Evolutionary conservation across 805 yeast species (phyloP), one percentile per base, ranked within the genome.

Genomic region (Barnettozyma vustinii): DNA sequence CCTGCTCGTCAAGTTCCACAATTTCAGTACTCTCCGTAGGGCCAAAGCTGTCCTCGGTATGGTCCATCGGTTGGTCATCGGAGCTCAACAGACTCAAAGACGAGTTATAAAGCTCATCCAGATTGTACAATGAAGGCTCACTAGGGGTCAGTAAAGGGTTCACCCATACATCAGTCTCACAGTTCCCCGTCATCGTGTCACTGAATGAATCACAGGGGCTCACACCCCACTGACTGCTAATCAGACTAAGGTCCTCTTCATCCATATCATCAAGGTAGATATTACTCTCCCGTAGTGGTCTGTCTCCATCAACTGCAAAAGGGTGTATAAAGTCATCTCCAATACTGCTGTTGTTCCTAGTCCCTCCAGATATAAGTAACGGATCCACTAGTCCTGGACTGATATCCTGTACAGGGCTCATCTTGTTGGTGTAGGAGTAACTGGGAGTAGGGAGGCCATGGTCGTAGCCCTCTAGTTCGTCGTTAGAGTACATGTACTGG

Each of bases 101-200:
- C 16, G 47, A 37, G 21, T 42, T 40, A 13, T 40, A 40, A 10
- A 32, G 21, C 7, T 19, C 41, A n/a, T 36, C 42, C 26, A 44
- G 18, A 15, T 36, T 26, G 21, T 26, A 44, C 4, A 42, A 20
- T 5, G 35, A 27, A 12, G 47, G 43, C 15, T 44, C 47, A 8
- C 35, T 44, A 13, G 51, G 48, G 8, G 51, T 48, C 12, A 48
- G 27, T 15, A 48, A n/a, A 10, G 51, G 45, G 32, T 44, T 26
- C 4, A 44, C 8, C 51, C 51, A 48, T 2, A 7, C 16, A 5
- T 32, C 40, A 15, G 9, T 21, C 4, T 23, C 16, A 16, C 4
- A 16, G 15, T 16, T 12, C 30, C 12, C 26, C 36, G 23, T 32
- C 45, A 5, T 13, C 13, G 10, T 21, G 3, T 15, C 20, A 16